Conservation (phyloP, 2,329 filamentous ascomycete species). For the Cladosporium velox region DNA sequence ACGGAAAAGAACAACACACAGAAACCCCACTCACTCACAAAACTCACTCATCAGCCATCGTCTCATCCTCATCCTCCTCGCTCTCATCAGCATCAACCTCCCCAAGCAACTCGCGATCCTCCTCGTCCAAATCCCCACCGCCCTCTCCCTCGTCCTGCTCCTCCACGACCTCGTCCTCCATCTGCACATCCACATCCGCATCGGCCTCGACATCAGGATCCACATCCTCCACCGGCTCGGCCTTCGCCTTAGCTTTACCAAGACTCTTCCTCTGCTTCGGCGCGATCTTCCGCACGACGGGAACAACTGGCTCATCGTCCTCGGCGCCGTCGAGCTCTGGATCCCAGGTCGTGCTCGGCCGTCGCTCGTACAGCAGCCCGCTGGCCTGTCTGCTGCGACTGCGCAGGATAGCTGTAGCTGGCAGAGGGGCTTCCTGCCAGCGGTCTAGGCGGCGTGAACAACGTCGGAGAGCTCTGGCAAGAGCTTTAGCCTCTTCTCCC, state of each 20-base stretch:
- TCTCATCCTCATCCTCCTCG: slow-evolving; percentile 37
- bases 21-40: neutral
- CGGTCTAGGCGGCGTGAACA: slow-evolving; percentile 66
- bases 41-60: slow-evolving; percentile 15
- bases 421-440: slow-evolving; percentile 58
- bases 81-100: slow-evolving; percentile 40
- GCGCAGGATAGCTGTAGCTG: slow-evolving; percentile 32
- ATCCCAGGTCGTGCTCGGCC: neutral
- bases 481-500: slow-evolving; percentile 70
- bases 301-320: slow-evolving; percentile 11
- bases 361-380: slow-evolving; percentile 3
- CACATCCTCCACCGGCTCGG: slow-evolving; percentile 18
- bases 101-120: slow-evolving; percentile 41
- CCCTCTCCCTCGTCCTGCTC: slow-evolving; percentile 30
- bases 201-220: slow-evolving; percentile 3
- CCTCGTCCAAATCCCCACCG: slow-evolving; percentile 36
- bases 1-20: neutral
- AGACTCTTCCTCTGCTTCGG: slow-evolving; percentile 22
- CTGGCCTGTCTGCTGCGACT: slow-evolving; percentile 28
- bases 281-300: neutral
- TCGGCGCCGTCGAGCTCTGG: neutral
- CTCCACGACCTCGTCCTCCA: slow-evolving; percentile 21
- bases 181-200: neutral
- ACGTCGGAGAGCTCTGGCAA: slow-evolving; percentile 66
- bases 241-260: slow-evolving; percentile 12